Base-by-base conservation (phyloP, 1,139 yeast genomes). In the Hyphopichia wangnamkhiaoensis region DNA sequence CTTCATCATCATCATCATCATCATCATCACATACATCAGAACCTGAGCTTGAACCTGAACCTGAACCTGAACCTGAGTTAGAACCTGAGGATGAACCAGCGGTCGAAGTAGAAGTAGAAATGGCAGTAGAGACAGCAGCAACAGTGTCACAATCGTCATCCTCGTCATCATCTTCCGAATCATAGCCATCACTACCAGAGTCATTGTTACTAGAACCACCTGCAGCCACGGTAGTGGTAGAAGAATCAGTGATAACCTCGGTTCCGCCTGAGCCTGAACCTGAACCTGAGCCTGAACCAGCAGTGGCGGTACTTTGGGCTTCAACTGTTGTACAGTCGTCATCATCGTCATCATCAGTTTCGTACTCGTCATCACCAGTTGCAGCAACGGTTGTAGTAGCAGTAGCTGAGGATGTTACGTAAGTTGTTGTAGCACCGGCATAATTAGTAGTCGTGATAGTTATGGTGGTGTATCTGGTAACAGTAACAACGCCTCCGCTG, bases 211-310 rank as follows among this genome's bases (percentile, higher is more conserved):
- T 38, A 19, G 42, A 36, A 31, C 40, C 35, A 26, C 41, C 35
- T n/a, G 21, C 30, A 16, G 35, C 13, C 24, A 27, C 34, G 3
- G 34, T 14, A 19, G 12, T 29, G 3, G 23, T 14, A 26, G 23
- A 17, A n/a, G 7, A n/a, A n/a, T n/a, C n/a, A n/a, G n/a, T n/a
- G n/a, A n/a, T n/a, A n/a, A n/a, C n/a, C n/a, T n/a, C n/a, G n/a
- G n/a, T n/a, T n/a, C n/a, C n/a, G n/a, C 35, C 37, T 19, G 32
- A 18, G 6, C 26, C 28, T 5, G 39, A 17, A 9, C 35, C 35
- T 14, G 38, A 35, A 16, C 40, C 32, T 19, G 43, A 31, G 15
- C 47, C 49, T 20, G 68, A 56, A 37, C 48, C 13, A 23, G 34
- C 3, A 3, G 26, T 20, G 12, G 34, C 5, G 14, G 19, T 15